These are phyloP conservation scores for Paraconiothyrium sp. DNA, from an alignment of 2,329 filamentous ascomycete species.

Conservation along the genomic window DNA sequence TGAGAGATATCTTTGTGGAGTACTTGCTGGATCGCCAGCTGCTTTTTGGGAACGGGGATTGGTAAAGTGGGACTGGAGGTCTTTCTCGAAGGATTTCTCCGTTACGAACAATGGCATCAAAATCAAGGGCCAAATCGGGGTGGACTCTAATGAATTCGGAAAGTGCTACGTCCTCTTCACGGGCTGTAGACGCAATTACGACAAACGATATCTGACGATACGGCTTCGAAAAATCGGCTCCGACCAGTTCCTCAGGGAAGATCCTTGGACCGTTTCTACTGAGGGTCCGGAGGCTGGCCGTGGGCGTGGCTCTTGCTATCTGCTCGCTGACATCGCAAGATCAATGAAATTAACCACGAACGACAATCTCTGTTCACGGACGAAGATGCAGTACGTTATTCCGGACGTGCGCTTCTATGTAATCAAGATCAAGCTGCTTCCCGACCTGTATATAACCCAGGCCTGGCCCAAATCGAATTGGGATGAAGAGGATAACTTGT, in stretches of 20 bases:
- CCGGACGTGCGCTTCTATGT: neutral
- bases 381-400: neutral
- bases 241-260: slow-evolving; percentile 13
- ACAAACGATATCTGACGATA: neutral
- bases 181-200: no score
- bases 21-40: neutral
- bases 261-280: slow-evolving; percentile 4
- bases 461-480: neutral
- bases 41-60: neutral
- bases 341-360: no score
- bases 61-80: neutral
- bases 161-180: neutral
- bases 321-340: neutral
- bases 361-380: no score
- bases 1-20: neutral
- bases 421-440: neutral
- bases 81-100: slow-evolving; percentile 1
- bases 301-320: neutral
- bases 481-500: neutral
- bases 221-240: slow-evolving; percentile 13
- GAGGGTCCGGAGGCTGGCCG: neutral
- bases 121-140: neutral
- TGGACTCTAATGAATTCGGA: no score
- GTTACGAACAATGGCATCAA: slow-evolving; percentile 17
- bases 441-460: neutral